Conservation (phyloP, 306 rosid genomes). For the Ormosia emarginata region DNA sequence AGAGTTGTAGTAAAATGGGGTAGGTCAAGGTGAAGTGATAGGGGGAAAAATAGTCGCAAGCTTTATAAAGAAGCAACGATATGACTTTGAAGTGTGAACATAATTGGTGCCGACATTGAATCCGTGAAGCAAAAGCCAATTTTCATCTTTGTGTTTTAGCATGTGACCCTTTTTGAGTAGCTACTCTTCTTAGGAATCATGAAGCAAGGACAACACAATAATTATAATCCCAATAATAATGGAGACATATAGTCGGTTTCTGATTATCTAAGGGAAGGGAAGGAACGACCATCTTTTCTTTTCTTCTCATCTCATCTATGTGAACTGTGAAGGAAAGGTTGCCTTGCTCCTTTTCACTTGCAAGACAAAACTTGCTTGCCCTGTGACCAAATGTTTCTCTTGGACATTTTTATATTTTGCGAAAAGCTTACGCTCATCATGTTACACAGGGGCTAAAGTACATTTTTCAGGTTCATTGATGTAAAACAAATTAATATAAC, state of each 20-base stretch:
- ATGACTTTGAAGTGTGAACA: constrained; percentile 12
- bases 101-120: constrained; percentile 25
- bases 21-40: neutral
- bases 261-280: constrained; percentile 29
- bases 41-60: neutral
- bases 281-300: neutral
- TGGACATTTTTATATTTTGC: neutral
- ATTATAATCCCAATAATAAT: constrained; percentile 19
- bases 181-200: constrained; percentile 27
- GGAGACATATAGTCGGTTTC: constrained; percentile 8
- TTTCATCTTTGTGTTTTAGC: neutral
- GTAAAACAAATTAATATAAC: neutral
- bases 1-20: neutral
- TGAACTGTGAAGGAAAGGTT: neutral
- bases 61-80: constrained; percentile 26
- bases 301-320: neutral
- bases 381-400: neutral
- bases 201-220: constrained; percentile 17
- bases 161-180: constrained; percentile 9
- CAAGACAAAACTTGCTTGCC: neutral
- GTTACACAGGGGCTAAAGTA: neutral
- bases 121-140: constrained; percentile 39
- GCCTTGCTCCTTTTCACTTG: neutral
- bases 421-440: neutral
- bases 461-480: neutral